phyloP scores from a whole-genome alignment of 2,329 filamentous ascomycete species.

The Magnaporthales sp. region DNA sequence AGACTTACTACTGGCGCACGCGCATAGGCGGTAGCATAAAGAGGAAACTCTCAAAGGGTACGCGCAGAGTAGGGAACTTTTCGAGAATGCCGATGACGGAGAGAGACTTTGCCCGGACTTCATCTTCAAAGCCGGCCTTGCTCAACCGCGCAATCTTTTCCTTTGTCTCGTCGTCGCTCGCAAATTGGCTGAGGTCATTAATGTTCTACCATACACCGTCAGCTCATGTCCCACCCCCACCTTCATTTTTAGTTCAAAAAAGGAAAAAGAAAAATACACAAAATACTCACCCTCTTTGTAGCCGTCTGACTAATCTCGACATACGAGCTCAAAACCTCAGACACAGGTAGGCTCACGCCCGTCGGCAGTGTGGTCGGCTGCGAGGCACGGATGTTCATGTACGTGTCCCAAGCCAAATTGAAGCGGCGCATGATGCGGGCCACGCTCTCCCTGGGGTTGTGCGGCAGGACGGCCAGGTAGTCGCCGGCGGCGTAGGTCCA shows the following conservation, averaged over 20 bases:
- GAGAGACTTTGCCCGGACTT: conserved; percentile 32
- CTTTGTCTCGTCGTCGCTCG: conserved; percentile 8
- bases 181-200: background rate
- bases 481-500: conserved; percentile 51
- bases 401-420: conserved; percentile 48
- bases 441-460: conserved; percentile 46
- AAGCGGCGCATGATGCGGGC: conserved; percentile 46
- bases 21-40: conserved; percentile 49
- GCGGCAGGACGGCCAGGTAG: conserved; percentile 50
- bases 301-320: conserved; percentile 14
- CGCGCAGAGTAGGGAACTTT: conserved; percentile 34
- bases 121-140: conserved; percentile 23
- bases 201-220: background rate
- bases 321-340: conserved; percentile 12
- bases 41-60: conserved; percentile 45
- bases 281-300: conserved; percentile 11
- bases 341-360: conserved; percentile 10
- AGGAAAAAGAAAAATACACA: background rate
- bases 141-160: conserved; percentile 9
- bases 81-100: conserved; percentile 47
- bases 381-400: conserved; percentile 34
- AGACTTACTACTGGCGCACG: conserved; percentile 22
- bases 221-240: background rate
- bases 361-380: conserved; percentile 16
- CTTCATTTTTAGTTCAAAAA: background rate